These are phyloP conservation scores for Penicillium paxilli DNA, from an alignment of 495 filamentous ascomycete species.

Conservation along the genomic window DNA sequence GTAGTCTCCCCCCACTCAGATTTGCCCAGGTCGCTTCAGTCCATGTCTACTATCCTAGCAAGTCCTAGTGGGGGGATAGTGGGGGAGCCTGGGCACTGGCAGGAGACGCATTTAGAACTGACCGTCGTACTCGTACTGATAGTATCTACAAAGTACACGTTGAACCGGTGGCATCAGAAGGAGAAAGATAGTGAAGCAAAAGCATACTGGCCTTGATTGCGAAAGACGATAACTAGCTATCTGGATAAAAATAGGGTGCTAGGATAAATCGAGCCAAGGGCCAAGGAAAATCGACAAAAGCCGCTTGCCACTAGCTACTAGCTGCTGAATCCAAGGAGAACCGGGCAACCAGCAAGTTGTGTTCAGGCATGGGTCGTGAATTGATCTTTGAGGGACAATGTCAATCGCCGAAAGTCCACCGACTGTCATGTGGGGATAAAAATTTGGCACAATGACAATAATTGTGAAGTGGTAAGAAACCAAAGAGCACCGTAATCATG, in stretches of 20 bases:
- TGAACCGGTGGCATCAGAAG: no score
- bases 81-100: no score
- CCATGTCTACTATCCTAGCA: no score
- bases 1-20: neutral
- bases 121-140: no score
- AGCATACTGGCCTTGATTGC: constrained; percentile 15
- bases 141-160: no score
- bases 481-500: constrained; percentile 5
- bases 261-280: constrained; percentile 17
- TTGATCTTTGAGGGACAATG: constrained; percentile 3
- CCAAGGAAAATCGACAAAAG: constrained; percentile 6
- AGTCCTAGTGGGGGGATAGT: no score
- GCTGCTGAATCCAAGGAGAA: constrained; percentile 10
- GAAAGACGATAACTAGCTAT: constrained; percentile 14
- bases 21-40: no score
- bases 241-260: constrained; percentile 18
- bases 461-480: constrained; percentile 2
- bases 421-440: constrained; percentile 5
- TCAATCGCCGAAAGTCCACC: constrained; percentile 3
- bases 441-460: constrained; percentile 3
- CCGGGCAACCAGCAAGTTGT: constrained; percentile 9
- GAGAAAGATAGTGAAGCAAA: neutral
- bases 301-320: constrained; percentile 11
- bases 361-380: constrained; percentile 5
- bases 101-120: no score